Evolutionary conservation across 2,329 filamentous ascomycete species (phyloP), one percentile per base, ranked within the genome.

Genomic region (Ceratocystis smalleyi): DNA sequence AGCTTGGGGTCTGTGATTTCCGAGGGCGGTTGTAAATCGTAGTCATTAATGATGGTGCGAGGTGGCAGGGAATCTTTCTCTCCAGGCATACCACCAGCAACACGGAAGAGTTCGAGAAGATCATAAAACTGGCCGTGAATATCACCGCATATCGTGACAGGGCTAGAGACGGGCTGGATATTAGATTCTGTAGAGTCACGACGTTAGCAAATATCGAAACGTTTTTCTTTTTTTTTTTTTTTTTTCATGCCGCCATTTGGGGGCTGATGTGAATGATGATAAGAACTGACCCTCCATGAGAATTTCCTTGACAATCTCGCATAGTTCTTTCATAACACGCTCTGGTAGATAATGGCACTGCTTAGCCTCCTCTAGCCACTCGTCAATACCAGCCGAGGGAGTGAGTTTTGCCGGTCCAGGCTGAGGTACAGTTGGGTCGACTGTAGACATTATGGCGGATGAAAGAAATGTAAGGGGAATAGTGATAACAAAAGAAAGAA

Each of bases 71-170:
- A 82, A 7, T 64, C 15, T 30, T 57, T 66, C 70, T 95, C 88
- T 70, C 90, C 90, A 10, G 94, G 94, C 89, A 97, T 96, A 69
- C 94, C 94, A 67, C 94, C 94, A 59, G 92, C 91, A 49, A 99
- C 92, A 63, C 91, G 87, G 76, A 99, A 99, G 61, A 99, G 84
- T 78, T 99, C 94, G 67, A 97, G 84, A 8, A 99, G 81, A 74
- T 99, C 94, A 77, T 99, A 97, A 75, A 97, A 97, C 77, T 99
- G 94, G 70, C 94, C 94, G 76, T 99, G 94, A 68, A 99, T 97
- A 73, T 99, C 94, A 72, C 94, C 94, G 72, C 94, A 97, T 68
- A 99, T 88, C 4, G 94, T 99, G 68, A 99, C 94, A 5, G 94
- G 94, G 0, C 94, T 96, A 63, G 88, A 85, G 22, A 99, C 92